phyloP scores from a whole-genome alignment of 78 protist species.

The Pigoraptor vietnamica region DNA sequence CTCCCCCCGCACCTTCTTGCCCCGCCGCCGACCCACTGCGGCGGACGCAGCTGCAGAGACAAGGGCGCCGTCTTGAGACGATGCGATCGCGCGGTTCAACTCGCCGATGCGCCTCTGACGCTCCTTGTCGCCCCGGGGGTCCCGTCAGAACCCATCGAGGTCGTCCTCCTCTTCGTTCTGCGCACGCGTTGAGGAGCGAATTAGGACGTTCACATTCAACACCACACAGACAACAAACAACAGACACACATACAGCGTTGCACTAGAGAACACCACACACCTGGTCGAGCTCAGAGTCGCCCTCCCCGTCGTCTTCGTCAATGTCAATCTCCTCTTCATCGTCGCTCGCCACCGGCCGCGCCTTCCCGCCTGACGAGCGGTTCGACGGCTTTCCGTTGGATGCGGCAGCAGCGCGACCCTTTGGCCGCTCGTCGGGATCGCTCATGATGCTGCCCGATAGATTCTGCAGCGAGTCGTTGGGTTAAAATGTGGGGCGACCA shows the following conservation, averaged over 20 bases:
- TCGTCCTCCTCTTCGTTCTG: neutral
- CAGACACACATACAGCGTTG: neutral
- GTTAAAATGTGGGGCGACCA: neutral
- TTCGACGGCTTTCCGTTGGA: neutral
- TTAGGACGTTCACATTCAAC: neutral
- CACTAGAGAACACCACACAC: neutral
- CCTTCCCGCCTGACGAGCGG: neutral
- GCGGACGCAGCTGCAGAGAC: neutral
- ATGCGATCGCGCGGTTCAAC: neutral
- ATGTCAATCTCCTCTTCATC: neutral
- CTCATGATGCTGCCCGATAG: neutral
- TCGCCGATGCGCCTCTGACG: neutral
- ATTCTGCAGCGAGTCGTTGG: neutral
- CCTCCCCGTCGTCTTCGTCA: neutral
- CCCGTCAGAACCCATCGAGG: conserved; percentile 9
- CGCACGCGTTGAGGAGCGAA: neutral
- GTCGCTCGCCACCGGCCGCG: neutral
- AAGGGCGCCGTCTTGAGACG: neutral
- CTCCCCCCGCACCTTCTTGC: neutral
- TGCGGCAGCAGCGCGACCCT: neutral
- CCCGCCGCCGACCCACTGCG: neutral
- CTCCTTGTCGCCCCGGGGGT: neutral
- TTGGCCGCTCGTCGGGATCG: neutral
- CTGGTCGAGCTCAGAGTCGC: neutral
- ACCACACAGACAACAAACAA: neutral